These are phyloP conservation scores for Hemileia vastatrix DNA, from an alignment of 1,284 basidiomycete species.

Conservation along the genomic window DNA sequence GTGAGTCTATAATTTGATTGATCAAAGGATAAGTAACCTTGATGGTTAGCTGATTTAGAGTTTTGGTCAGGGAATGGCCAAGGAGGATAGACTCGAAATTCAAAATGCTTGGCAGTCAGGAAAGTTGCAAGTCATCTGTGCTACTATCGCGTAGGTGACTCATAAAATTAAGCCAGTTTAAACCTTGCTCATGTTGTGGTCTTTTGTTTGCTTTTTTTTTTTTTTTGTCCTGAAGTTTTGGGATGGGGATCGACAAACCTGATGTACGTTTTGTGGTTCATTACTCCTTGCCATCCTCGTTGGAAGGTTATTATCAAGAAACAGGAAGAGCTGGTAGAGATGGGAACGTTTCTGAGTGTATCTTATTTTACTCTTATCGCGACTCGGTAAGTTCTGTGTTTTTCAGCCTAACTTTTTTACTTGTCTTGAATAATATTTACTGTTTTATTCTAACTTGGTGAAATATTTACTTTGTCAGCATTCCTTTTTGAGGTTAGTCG, in stretches of 20 bases:
- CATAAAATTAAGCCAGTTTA: too few species aligned
- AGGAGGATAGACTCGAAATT: constrained; percentile 56
- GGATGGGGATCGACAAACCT: constrained; percentile 94
- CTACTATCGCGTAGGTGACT: constrained; percentile 56
- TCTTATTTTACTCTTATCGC: constrained; percentile 45
- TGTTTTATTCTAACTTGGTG: too few species aligned
- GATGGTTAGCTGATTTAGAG: not conserved
- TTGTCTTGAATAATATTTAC: too few species aligned
- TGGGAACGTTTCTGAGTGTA: constrained; percentile 56
- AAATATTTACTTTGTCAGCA: too few species aligned
- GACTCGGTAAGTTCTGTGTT: constrained; percentile 11
- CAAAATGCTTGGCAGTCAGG: constrained; percentile 69
- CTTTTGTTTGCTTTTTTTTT: too few species aligned
- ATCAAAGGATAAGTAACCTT: not conserved
- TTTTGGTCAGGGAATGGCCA: constrained; percentile 49
- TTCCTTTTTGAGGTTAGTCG: constrained; percentile 52
- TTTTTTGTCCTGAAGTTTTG: constrained; percentile 57
- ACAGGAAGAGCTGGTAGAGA: constrained; percentile 74
- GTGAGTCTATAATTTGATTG: too few species aligned
- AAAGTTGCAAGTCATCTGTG: constrained; percentile 71
- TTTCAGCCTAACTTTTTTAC: not conserved
- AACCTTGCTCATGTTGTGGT: too few species aligned
- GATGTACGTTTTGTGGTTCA: constrained; percentile 73
- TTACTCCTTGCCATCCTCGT: constrained; percentile 57
- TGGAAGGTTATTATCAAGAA: constrained; percentile 58